Conservation (phyloP, 176 grass and related monocot species). For the Panicum miliaceum region DNA sequence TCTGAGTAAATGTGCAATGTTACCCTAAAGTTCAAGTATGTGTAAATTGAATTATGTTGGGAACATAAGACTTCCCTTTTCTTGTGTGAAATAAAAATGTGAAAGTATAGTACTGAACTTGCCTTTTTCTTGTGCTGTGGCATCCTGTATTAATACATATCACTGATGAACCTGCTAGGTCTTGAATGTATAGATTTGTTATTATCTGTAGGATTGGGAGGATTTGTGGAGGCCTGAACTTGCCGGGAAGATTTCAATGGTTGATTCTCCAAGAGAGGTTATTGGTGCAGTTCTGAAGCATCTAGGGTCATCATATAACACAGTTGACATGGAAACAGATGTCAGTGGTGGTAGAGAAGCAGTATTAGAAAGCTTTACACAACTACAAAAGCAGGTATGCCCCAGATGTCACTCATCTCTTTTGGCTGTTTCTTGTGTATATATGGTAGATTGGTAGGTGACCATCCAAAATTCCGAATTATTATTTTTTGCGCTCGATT, state of each 20-base stretch:
- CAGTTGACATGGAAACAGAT: conserved; percentile 66
- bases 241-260: conserved; percentile 85
- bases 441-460: not conserved
- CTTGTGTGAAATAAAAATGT: conserved; percentile 16
- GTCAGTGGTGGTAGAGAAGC: conserved; percentile 74
- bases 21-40: not conserved
- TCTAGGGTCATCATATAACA: conserved; percentile 87
- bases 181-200: conserved; percentile 16
- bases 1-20: not conserved
- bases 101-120: not conserved
- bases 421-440: conserved; percentile 5
- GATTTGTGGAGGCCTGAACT: conserved; percentile 96
- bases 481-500: not conserved
- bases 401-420: not conserved
- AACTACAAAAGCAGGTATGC: conserved; percentile 78
- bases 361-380: conserved; percentile 61
- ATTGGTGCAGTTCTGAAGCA: conserved; percentile 87
- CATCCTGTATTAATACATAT: conserved; percentile 16
- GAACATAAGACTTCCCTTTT: not conserved
- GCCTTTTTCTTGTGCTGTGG: not conserved
- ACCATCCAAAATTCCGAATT: not conserved
- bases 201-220: conserved; percentile 71
- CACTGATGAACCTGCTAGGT: not conserved
- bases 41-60: conserved; percentile 1
- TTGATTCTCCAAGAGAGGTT: conserved; percentile 92